Base-by-base conservation (phyloP, 768 basidiomycete genomes). In the Sarcodon sp. region DNA sequence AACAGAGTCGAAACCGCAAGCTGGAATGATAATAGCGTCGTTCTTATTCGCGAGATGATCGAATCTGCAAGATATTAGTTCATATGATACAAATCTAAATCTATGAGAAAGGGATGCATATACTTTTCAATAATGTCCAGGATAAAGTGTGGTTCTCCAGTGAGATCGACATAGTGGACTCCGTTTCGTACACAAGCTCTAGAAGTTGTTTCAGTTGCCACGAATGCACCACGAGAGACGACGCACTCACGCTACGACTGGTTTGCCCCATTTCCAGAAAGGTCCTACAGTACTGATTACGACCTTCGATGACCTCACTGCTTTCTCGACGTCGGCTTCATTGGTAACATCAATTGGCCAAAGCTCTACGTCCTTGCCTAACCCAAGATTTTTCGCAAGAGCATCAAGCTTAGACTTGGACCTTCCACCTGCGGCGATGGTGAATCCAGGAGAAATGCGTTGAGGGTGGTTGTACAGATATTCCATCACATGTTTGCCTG, bases 111-210 rank as follows among this genome's bases (percentile, higher is more conserved):
- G 46, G 15, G 48, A 6, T 32, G 44, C 47, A 11, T 78, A 56
- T 53, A 79, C 83, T 72, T 59, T 31, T 64, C 33, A 43, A 87
- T 77, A 45, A 88, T 80, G 11, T 77, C 65, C 51, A 64, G 66
- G 43, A 84, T 72, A 78, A 82, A 91, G 3, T 68, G 64, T 0
- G 72, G 64, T 60, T 93, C 90, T 7, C 85, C 83, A 1, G 83
- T 78, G 33, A 92, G 67, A 62, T 97, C 93, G 27, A 90, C 79
- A 59, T 94, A 94, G 62, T 93, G 88, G 6, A 77, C 73, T 5
- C 85, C 81, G 50, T 83, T 66, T 34, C 66, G 66, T 4, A 81
- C 84, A 53, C 91, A 94, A 4, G 84, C 81, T 49, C 76, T 86
- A 34, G n/a, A 10, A 15, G 16, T 37, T 27, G 43, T 32, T 10